Conservation (phyloP, 495 filamentous ascomycete genomes). For the Penicillium angulare region DNA sequence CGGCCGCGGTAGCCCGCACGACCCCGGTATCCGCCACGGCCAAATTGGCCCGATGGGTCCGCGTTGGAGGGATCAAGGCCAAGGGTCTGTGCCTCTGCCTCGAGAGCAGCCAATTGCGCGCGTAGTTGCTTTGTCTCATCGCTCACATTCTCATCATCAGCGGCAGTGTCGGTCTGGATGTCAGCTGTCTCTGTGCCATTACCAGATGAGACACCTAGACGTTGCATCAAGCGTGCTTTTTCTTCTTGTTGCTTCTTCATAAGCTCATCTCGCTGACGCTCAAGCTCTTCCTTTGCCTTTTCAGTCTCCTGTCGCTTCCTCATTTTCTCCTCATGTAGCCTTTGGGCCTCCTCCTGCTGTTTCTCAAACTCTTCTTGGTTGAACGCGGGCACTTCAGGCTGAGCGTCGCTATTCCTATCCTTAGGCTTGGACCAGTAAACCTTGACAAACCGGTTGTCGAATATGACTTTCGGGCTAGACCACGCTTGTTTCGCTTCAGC, state of each 20-base stretch:
- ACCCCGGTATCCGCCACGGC: constrained; percentile 16
- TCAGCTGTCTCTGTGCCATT: constrained; percentile 20
- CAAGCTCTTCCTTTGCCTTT: constrained; percentile 66
- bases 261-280: constrained; percentile 73
- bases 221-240: constrained; percentile 65
- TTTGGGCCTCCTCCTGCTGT: constrained; percentile 78
- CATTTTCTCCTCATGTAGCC: constrained; percentile 70
- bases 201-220: constrained; percentile 50
- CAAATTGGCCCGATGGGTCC: constrained; percentile 21
- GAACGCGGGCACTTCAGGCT: constrained; percentile 45
- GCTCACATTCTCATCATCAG: constrained; percentile 50
- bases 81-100: constrained; percentile 79
- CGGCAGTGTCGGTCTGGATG: constrained; percentile 15
- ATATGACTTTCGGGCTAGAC: constrained; percentile 89
- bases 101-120: constrained; percentile 76
- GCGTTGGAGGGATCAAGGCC: constrained; percentile 63
- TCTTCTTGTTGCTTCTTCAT: constrained; percentile 74
- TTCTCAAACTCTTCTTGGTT: constrained; percentile 75
- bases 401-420: constrained; percentile 32
- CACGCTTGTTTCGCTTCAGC: constrained; percentile 77
- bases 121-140: constrained; percentile 65
- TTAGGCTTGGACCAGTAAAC: constrained; percentile 79
- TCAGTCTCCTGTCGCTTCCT: constrained; percentile 73
- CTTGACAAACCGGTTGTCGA: constrained; percentile 97
- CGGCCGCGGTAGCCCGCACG: constrained; percentile 43